Conservation (phyloP, 768 basidiomycete genomes). For the Mycena amicta region DNA sequence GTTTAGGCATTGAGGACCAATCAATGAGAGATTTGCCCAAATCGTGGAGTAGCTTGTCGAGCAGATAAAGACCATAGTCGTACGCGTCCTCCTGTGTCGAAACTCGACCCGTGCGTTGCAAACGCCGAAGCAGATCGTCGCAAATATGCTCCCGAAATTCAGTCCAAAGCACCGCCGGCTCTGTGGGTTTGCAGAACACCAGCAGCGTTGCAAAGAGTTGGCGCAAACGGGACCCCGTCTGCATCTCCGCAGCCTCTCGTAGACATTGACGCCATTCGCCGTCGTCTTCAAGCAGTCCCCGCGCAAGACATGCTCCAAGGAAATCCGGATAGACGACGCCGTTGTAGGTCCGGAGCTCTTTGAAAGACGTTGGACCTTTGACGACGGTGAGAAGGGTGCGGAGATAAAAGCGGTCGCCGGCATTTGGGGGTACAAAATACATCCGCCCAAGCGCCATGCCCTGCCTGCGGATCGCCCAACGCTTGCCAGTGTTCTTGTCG, state of each 20-base stretch:
- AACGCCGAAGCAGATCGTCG: constrained; percentile 38
- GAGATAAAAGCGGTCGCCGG: constrained; percentile 42
- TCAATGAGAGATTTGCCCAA: constrained; percentile 26
- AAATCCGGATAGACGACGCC: constrained; percentile 32
- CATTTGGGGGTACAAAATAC: constrained; percentile 29
- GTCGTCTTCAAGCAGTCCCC: constrained; percentile 49
- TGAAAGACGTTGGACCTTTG: constrained; percentile 32
- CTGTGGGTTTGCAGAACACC: constrained; percentile 30
- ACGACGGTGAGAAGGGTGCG: constrained; percentile 40
- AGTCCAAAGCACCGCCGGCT: constrained; percentile 40
- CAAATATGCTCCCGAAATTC: constrained; percentile 36
- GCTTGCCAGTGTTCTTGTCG: neutral
- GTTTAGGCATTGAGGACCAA: constrained; percentile 14
- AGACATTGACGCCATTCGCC: constrained; percentile 47
- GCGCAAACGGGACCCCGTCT: constrained; percentile 36
- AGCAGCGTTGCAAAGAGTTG: constrained; percentile 46
- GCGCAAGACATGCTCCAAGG: constrained; percentile 40
- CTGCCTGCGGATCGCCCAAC: constrained; percentile 7
- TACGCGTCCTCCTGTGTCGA: constrained; percentile 32
- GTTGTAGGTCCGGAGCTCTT: constrained; percentile 29
- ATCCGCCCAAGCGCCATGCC: constrained; percentile 34
- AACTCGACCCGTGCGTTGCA: constrained; percentile 11
- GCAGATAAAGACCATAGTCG: constrained; percentile 45
- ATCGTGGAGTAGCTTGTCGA: constrained; percentile 31
- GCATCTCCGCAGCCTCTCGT: constrained; percentile 40